Base-by-base conservation (phyloP, 768 basidiomycete genomes). In the Pleurotus djamor region DNA sequence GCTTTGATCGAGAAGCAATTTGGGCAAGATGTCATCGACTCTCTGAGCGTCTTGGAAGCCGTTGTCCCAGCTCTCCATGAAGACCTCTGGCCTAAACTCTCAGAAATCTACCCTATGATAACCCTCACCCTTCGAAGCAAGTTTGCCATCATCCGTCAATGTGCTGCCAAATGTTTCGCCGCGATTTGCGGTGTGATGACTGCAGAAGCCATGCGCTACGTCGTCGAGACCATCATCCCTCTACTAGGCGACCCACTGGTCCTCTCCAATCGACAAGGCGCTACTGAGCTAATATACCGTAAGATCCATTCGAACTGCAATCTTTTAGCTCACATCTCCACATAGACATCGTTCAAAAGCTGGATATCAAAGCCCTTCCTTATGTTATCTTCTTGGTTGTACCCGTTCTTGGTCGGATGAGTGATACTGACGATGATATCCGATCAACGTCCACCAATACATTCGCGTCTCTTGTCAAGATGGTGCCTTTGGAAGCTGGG, bases 341-440 rank as follows among this genome's bases (percentile, higher is more conserved):
- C 4, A 0, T 66, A 98, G 96, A 96, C 69, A 88, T 98, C 63
- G 90, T 98, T 33, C 90, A 94, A 64, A 83, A 84, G 61, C 83
- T 99, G 52, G 95, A 98, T 65, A 86, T 97, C 74, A 96, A 95
- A 70, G 91, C 95, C 5, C 77, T 99, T 45, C 96, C 97, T 9
- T 99, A 98, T 68, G 90, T 98, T 7, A 91, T 98, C 61, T 98
- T 99, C 75, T 79, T 99, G 74, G 86, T 99, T 35, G 96, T 98
- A 0, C 97, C 97, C 0, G 86, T 98, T 4, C 85, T 99, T 6
- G 97, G 97, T 6, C 83, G 97, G 37, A 99, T 98, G 97, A 98
- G 94, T 66, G 97, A 99, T 71, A 69, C 86, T 4, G 88, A 98
- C 66, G 94, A 95, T 61, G 91, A 92, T 60, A 90, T 97, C 44